Conservation (phyloP, 1,139 yeast genomes). For the Hyphopichia fennica region DNA sequence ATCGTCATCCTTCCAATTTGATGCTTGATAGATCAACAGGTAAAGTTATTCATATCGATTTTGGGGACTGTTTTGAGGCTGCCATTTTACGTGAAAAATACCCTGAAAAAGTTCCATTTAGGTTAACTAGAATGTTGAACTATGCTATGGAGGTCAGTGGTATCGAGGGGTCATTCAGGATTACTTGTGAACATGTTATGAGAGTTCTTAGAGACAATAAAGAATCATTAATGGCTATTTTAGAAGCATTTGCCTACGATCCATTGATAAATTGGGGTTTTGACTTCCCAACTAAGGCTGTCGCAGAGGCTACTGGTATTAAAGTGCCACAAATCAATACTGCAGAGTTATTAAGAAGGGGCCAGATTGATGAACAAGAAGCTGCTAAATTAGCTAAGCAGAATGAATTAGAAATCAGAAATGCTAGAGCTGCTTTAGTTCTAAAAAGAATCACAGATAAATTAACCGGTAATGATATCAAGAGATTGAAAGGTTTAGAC, state of each 20-base stretch:
- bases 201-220: conserved; percentile 87
- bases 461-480: conserved; percentile 90
- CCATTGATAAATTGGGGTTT: conserved; percentile 99
- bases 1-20: conserved; percentile 94
- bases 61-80: conserved; percentile 99
- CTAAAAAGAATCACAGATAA: conserved; percentile 89
- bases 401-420: conserved; percentile 77
- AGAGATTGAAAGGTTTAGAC: conserved; percentile 65
- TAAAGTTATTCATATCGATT: conserved; percentile 94
- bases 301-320: conserved; percentile 72
- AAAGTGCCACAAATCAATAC: conserved; percentile 65
- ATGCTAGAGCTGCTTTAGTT: conserved; percentile 90
- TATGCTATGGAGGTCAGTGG: conserved; percentile 99
- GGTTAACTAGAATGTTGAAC: conserved; percentile 94
- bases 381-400: conserved; percentile 69
- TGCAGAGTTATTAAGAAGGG: conserved; percentile 66
- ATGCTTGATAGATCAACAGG: conserved; percentile 95
- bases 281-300: conserved; percentile 81
- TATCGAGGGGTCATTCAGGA: conserved; percentile 94
- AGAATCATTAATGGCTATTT: conserved; percentile 95
- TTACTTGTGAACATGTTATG: conserved; percentile 97
- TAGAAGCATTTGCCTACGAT: conserved; percentile 98
- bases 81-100: conserved; percentile 94
- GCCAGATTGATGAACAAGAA: conserved; percentile 75
- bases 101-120: conserved; percentile 97